Conservation (phyloP, 176 grass and related monocot species). For the Microstegium vimineum region DNA sequence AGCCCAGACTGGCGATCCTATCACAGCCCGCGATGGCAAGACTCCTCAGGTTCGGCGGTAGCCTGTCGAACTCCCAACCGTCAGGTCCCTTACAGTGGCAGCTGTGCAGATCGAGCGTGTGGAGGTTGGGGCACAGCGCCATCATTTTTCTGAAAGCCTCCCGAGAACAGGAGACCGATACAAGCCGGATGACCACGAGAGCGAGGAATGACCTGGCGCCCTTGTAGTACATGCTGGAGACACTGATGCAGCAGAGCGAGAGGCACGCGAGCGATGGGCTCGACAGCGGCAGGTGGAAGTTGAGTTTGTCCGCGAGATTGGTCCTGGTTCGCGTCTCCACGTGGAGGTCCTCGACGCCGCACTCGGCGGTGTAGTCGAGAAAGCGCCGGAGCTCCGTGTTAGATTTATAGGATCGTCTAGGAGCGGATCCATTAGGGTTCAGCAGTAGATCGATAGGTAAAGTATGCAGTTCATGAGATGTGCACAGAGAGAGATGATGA, state of each 20-base stretch:
- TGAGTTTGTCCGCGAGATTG: not conserved
- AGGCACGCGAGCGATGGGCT: conserved; percentile 39
- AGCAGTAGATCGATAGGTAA: no score
- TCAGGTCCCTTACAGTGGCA: not conserved
- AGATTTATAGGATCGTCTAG: no score
- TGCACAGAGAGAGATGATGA: no score
- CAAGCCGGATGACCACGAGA: conserved; percentile 39
- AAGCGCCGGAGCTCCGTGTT: conserved; percentile 23
- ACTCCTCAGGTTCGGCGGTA: conserved; percentile 20
- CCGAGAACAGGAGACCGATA: not conserved
- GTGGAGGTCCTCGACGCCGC: conserved; percentile 41
- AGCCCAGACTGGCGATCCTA: not conserved
- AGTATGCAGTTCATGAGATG: no score
- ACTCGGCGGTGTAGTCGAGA: conserved; percentile 16
- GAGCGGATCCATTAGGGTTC: no score
- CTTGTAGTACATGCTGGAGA: conserved; percentile 16
- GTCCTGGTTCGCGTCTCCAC: not conserved
- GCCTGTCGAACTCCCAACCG: not conserved
- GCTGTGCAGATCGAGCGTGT: conserved; percentile 32
- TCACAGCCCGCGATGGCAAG: conserved; percentile 39
- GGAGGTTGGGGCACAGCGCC: conserved; percentile 42
- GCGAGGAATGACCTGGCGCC: not conserved
- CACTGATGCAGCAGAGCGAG: conserved; percentile 10
- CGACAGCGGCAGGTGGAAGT: conserved; percentile 20
- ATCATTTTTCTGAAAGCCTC: conserved; percentile 27